phyloP scores from a whole-genome alignment of 495 filamentous ascomycete species.

The Lepraria neglecta region DNA sequence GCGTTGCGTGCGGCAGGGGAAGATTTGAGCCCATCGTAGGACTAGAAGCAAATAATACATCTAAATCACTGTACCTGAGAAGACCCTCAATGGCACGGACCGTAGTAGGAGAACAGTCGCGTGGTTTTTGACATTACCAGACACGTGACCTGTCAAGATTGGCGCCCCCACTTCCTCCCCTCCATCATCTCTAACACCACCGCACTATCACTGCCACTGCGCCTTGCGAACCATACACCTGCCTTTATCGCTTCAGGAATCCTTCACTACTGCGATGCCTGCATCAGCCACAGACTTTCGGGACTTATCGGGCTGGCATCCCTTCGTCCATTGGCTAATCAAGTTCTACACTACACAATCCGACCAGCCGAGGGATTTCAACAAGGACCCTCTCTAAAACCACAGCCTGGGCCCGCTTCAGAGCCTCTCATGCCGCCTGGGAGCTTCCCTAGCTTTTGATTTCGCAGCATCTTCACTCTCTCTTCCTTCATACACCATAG shows the following conservation, averaged over 20 bases:
- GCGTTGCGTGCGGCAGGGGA: slow-evolving; percentile 1
- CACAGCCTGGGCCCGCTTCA: not conserved
- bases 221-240: slow-evolving; percentile 12
- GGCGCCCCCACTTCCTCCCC: not conserved
- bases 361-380: slow-evolving; percentile 16
- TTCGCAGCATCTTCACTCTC: not conserved
- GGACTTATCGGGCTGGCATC: slow-evolving; percentile 10
- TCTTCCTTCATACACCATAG: not conserved
- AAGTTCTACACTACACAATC: slow-evolving; percentile 3
- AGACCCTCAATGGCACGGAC: no score
- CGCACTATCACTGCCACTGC: not conserved
- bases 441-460: slow-evolving; percentile 16
- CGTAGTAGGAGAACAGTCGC: not conserved
- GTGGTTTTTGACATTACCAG: not conserved
- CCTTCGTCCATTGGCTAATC: slow-evolving; percentile 15
- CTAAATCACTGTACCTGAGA: not conserved
- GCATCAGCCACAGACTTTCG: slow-evolving; percentile 14
- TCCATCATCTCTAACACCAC: slow-evolving; percentile 3
- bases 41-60: slow-evolving; percentile 19
- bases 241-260: slow-evolving; percentile 3
- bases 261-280: slow-evolving; percentile 9
- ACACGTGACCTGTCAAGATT: slow-evolving; percentile 3
- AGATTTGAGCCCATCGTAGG: not conserved
- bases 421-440: not conserved
- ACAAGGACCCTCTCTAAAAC: not conserved